These are phyloP conservation scores for Aspergillus chevalieri DNA, from an alignment of 2,329 filamentous ascomycete species.

Conservation along the genomic window DNA sequence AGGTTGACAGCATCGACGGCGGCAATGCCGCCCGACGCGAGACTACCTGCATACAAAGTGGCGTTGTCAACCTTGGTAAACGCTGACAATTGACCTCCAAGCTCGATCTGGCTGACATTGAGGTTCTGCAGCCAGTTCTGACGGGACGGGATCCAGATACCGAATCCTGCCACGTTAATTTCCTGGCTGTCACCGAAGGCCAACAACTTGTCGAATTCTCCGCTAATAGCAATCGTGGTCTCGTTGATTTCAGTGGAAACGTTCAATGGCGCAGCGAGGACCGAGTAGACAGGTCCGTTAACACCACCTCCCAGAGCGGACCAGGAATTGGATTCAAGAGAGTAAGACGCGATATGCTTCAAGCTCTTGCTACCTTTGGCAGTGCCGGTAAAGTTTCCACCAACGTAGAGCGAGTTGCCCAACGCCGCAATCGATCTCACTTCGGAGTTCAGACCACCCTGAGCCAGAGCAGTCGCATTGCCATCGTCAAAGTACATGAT, in stretches of 20 bases:
- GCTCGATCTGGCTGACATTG: conserved; percentile 55
- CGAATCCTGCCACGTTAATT: conserved; percentile 66
- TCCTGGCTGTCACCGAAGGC: conserved; percentile 58
- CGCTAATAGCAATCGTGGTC: conserved; percentile 70
- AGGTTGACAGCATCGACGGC: conserved; percentile 69
- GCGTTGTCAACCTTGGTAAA: conserved; percentile 54
- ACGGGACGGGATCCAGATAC: conserved; percentile 82
- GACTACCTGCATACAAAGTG: conserved; percentile 72
- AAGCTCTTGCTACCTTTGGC: conserved; percentile 58
- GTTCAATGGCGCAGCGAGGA: conserved; percentile 76
- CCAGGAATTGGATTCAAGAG: conserved; percentile 65
- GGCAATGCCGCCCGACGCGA: conserved; percentile 68
- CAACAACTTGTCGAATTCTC: conserved; percentile 68
- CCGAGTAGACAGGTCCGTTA: conserved; percentile 66
- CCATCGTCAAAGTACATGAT: conserved; percentile 66
- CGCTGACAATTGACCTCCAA: conserved; percentile 68
- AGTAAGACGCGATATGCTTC: conserved; percentile 70
- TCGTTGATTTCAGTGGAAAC: conserved; percentile 63
- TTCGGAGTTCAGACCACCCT: conserved; percentile 70
- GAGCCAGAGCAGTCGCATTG: conserved; percentile 56
- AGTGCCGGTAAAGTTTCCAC: conserved; percentile 77
- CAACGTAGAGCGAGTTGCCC: conserved; percentile 66
- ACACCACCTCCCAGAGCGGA: conserved; percentile 75
- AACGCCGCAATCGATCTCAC: conserved; percentile 68
- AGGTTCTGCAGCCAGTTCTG: conserved; percentile 86